Evolutionary conservation across 805 yeast species (phyloP), one percentile per base, ranked within the genome.

Genomic region (Pichia pseudocactophila): DNA sequence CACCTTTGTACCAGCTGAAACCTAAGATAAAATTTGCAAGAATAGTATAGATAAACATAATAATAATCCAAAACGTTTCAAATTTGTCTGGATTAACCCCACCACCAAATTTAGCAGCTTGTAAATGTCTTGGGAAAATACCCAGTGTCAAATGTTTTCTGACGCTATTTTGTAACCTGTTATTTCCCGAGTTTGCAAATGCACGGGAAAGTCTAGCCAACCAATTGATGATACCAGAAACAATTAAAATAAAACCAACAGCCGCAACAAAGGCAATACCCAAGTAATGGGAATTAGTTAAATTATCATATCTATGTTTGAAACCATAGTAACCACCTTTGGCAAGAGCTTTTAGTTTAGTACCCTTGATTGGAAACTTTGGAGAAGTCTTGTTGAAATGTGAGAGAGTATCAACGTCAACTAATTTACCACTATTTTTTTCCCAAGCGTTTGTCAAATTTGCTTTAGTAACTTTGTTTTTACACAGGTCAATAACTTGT

Each of bases 61-160:
- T 49, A 8, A 53, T 44, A 27, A 77, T 61, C 36, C 71, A 54
- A 9, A 76, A 45, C 0, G 70, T 47, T 50, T 78, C 82, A 48
- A 71, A 59, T 49, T 82, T 63, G 3, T 77, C 69, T 1, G 84
- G 83, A 36, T 73, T 45, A n/a, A 66, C 43, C 47, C 63, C 65
- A 4, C 11, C 6, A 19, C 17, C 17, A 8, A 55, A 33, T 35
- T 39, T 10, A n/a, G 41, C 27, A 18, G 41, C 36, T 9, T 47
- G 39, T 12, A 53, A 35, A 43, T 59, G 63, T 1, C 49, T 52
- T 22, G 49, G 45, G 2, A 53, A 39, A 18, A 62, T 59, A 36
- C 50, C 61, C 40, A 51, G 41, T 18, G 50, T 49, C 34, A 49
- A 40, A 42, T 47, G 46, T 34, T 43, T 62, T 47, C 58, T 62